Conservation (phyloP, 1,284 basidiomycete genomes). For the Malassezia japonica region DNA sequence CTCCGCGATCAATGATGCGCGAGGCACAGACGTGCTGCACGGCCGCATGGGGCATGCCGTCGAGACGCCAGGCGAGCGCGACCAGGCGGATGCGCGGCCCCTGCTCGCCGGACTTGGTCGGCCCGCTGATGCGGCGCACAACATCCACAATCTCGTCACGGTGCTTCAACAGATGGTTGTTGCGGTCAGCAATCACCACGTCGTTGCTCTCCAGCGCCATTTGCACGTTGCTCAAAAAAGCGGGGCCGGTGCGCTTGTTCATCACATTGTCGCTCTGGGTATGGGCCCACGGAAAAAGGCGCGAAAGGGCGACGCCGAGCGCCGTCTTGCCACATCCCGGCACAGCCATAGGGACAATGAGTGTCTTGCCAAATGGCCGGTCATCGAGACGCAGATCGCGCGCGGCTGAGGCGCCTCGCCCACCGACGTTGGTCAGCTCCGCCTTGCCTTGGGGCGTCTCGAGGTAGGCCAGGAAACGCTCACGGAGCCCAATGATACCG, state of each 20-base stretch:
- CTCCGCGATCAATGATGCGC: constrained; percentile 30
- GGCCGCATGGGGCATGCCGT: constrained; percentile 25
- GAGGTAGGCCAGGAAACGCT: constrained; percentile 67
- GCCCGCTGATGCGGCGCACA: constrained; percentile 11
- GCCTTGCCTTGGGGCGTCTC: constrained; percentile 46
- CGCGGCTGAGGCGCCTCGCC: constrained; percentile 47
- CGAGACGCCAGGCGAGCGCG: constrained; percentile 32
- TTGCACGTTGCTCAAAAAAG: constrained; percentile 68
- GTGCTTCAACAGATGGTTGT: constrained; percentile 44
- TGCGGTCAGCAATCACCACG: constrained; percentile 41
- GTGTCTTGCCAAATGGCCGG: constrained; percentile 60
- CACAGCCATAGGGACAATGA: constrained; percentile 79
- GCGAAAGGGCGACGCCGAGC: constrained; percentile 65
- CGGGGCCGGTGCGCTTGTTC: constrained; percentile 65
- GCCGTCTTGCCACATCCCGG: constrained; percentile 94
- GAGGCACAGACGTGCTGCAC: constrained; percentile 28
- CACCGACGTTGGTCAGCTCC: constrained; percentile 40
- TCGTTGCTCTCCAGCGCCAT: constrained; percentile 22
- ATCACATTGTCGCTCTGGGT: constrained; percentile 77
- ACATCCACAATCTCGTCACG: constrained; percentile 37
- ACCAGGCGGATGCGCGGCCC: constrained; percentile 28
- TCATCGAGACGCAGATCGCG: constrained; percentile 18
- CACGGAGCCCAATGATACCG: constrained; percentile 74
- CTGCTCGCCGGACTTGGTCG: constrained; percentile 7
- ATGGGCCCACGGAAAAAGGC: constrained; percentile 70